Evolutionary conservation across 768 basidiomycete species (phyloP), one percentile per base, ranked within the genome.

Genomic region (Russula compacta): DNA sequence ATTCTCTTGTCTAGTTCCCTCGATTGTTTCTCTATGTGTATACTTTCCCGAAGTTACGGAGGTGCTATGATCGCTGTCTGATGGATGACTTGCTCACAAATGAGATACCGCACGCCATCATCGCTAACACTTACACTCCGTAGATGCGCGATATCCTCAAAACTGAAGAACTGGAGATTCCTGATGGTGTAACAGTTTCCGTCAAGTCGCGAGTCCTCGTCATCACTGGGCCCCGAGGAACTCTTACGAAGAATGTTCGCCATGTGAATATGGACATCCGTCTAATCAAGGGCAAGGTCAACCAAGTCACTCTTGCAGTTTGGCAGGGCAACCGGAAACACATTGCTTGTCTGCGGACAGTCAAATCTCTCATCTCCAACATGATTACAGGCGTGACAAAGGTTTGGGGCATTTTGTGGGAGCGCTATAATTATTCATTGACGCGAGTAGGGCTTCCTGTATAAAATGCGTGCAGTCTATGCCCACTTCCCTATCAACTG

Each of bases 401-500:
- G 84, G 93, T 87, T 62, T 60, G 76, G 70, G 7, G 24, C 42
- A 21, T 33, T 39, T 21, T 44, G 0, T 42, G 43, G 4, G 2
- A 8, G 35, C 11, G 15, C 14, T 48, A 42, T 10, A 11, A 44
- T 49, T 4, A 14, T 48, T 54, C 29, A 44, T 46, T 14, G 9
- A 4, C 11, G 17, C 21, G 38, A 40, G 5, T 67, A 95, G 95
- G 97, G 97, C 64, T 99, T 98, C 86, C 85, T 86, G 69, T 99
- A 99, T 84, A 99, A 98, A 87, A 98, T 99, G 95, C 92, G 95
- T 69, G 83, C 93, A 32, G 97, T 99, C 55, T 99, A 98, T 72
- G 97, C 97, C 69, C 97, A 99, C 81, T 99, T 99, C 81, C 97
- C 97, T 63, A 97, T 99, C 82, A 99, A 99, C 81, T 87, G 88